Percentiles rank a stretch among this genome's conserved stretches.
Conservation (phyloP, 208 protist genomes). For the Leishmania tarentolae region DNA sequence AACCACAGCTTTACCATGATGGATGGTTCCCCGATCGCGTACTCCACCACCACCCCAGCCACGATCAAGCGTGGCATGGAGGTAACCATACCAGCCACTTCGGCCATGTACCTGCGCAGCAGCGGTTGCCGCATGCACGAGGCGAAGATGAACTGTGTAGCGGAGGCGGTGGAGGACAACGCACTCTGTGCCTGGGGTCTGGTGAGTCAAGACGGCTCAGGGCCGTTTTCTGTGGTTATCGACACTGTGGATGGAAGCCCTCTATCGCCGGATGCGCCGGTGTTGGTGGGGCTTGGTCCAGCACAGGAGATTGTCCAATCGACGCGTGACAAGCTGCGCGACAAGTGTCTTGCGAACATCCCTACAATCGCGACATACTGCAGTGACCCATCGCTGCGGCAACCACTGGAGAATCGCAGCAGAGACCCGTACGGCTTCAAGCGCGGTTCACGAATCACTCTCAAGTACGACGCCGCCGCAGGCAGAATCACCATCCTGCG, state of each 20-base stretch:
- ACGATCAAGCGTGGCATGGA: conserved; percentile 61
- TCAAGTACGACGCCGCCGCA: conserved; percentile 59
- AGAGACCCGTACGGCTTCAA: conserved; percentile 73
- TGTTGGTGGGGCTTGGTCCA: conserved; percentile 77
- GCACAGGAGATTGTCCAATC: conserved; percentile 63
- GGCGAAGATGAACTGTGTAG: conserved; percentile 77
- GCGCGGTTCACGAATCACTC: conserved; percentile 69
- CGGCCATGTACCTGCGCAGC: conserved; percentile 79
- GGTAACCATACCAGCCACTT: conserved; percentile 66
- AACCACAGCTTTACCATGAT: conserved; percentile 90
- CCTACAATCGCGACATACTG: conserved; percentile 50
- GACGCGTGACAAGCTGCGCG: conserved; percentile 69
- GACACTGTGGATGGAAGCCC: conserved; percentile 62
- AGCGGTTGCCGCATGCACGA: conserved; percentile 70
- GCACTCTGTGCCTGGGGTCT: conserved; percentile 86
- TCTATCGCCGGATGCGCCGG: conserved; percentile 54
- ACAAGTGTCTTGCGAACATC: conserved; percentile 48
- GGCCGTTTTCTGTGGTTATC: conserved; percentile 65
- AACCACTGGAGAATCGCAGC: conserved; percentile 53
- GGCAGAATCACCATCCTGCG: conserved; percentile 57
- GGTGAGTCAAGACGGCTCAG: conserved; percentile 36
- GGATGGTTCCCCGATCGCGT: conserved; percentile 53
- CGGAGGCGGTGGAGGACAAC: conserved; percentile 65
- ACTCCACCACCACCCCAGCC: conserved; percentile 56
- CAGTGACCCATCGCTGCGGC: conserved; percentile 76